Conservation (phyloP, 75 land plant genomes). For the Cryptomeria japonica region DNA sequence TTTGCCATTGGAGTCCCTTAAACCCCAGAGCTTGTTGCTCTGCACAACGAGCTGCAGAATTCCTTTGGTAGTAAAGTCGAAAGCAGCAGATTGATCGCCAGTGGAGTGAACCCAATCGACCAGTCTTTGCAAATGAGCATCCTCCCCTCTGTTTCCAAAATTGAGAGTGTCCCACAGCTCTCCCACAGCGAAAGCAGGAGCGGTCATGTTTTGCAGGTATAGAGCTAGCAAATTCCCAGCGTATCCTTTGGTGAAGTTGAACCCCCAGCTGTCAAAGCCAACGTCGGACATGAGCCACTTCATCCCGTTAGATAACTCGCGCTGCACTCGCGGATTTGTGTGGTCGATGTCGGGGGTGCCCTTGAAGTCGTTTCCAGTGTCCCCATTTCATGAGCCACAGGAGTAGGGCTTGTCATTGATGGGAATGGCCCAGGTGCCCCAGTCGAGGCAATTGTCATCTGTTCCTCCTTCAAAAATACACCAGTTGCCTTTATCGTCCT, state of each 20-base stretch:
- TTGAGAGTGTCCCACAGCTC: constrained; percentile 24
- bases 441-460: constrained; percentile 27
- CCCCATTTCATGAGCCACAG: constrained; percentile 16
- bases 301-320: constrained; percentile 42
- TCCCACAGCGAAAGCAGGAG: constrained; percentile 33
- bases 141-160: background rate
- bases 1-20: constrained; percentile 29
- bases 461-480: constrained; percentile 41
- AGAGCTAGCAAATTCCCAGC: constrained; percentile 22
- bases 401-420: constrained; percentile 17
- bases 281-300: constrained; percentile 31
- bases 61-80: constrained; percentile 38
- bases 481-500: constrained; percentile 33
- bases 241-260: constrained; percentile 38
- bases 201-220: constrained; percentile 15
- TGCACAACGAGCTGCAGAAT: constrained; percentile 22
- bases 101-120: constrained; percentile 27
- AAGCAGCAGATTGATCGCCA: constrained; percentile 10
- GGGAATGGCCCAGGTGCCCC: constrained; percentile 43
- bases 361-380: constrained; percentile 32
- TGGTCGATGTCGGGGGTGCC: constrained; percentile 45
- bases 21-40: constrained; percentile 29
- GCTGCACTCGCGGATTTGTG: constrained; percentile 38
- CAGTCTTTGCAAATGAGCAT: constrained; percentile 16
- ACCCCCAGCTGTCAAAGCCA: constrained; percentile 50